Evolutionary conservation across 352 stramenopile genomes (phyloP), one percentile per base, ranked within the genome.

Genomic region (Phytopythium oedochilum): DNA sequence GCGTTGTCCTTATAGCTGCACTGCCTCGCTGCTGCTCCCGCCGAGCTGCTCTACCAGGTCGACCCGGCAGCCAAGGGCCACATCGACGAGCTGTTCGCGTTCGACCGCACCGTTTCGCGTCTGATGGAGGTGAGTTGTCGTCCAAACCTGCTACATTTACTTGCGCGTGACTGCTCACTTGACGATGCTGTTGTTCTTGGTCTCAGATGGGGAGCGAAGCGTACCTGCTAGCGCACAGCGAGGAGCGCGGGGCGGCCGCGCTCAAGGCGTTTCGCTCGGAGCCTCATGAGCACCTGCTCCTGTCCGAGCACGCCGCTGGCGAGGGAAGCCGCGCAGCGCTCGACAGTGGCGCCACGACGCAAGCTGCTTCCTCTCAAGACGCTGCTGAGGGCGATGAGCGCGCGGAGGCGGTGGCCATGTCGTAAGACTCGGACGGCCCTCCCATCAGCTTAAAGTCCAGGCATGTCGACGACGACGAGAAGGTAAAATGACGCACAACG

Each of bases 71-170:
- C 68, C 34, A 94, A 94, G 56, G 59, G 70, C 20, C 59, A 88
- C 57, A 63, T 94, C 44, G 84, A 94, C 63, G 84, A 94, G 57
- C 71, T 77, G 5, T 94, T 94, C 65, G 84, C 84, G 39, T 94
- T 94, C 54, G 84, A 94, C 57, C 78, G 84, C 31, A 94, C 84
- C 9, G 69, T 96, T n/a, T 96, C 84, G 43, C 87, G 89, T 7
- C 63, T 97, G 25, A 50, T 95, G 17, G 89, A 97, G 71, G 73
- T 88, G 34, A 20, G 56, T 47, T 12, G 8, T 1, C 23, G 11
- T 48, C 23, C 9, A 10, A 32, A 5, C 29, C 29, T 9, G 5
- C 9, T 32, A 9, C 29, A 9, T 32, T n/a, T n/a, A n/a, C n/a
- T 17, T 26, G n/a, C n/a, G 8, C 23, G 2, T 3, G 18, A 44